These are phyloP conservation scores for Aaosphaeria pasadenensis DNA, from an alignment of 2,329 filamentous ascomycete genomes.

Conservation along the genomic window DNA sequence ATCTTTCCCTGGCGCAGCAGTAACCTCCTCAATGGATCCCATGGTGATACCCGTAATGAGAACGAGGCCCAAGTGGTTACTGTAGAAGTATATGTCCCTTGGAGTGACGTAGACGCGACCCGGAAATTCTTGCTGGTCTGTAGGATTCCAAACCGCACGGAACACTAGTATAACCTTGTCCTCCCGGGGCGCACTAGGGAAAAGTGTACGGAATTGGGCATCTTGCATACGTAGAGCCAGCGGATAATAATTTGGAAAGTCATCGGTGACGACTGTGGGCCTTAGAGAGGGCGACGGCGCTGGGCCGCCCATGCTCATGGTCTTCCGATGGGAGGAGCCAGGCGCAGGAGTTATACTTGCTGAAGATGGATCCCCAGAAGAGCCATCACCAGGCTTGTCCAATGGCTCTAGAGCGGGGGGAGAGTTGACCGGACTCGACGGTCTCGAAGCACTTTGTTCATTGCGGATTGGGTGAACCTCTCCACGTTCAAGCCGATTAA, in stretches of 20 bases:
- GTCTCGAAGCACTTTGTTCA: constrained; percentile 29
- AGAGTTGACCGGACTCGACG: constrained; percentile 30
- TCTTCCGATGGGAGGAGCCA: constrained; percentile 50
- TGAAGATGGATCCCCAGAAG: constrained; percentile 10
- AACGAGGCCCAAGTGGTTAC: constrained; percentile 87
- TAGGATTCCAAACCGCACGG: constrained; percentile 81
- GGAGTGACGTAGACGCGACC: constrained; percentile 86
- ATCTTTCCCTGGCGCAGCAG: constrained; percentile 81
- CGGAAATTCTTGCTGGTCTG: constrained; percentile 72
- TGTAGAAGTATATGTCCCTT: constrained; percentile 92
- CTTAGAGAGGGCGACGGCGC: constrained; percentile 13
- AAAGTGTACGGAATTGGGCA: constrained; percentile 87
- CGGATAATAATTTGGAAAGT: constrained; percentile 75
- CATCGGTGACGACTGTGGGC: constrained; percentile 41
- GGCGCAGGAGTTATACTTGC: constrained; percentile 9
- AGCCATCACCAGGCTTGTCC: constrained; percentile 11
- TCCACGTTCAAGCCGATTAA: constrained; percentile 60
- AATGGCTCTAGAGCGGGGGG: constrained; percentile 16
- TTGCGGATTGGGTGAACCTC: constrained; percentile 37
- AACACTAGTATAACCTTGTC: constrained; percentile 91
- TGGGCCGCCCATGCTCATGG: constrained; percentile 52
- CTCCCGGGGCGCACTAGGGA: constrained; percentile 72
- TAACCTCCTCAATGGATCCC: constrained; percentile 80
- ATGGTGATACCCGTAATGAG: constrained; percentile 76
- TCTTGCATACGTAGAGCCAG: constrained; percentile 80